A percentile compares a stretch with the other conserved stretches of the same genome.
Conservation (phyloP, 768 basidiomycete species). For the Albatrellus ellisii region DNA sequence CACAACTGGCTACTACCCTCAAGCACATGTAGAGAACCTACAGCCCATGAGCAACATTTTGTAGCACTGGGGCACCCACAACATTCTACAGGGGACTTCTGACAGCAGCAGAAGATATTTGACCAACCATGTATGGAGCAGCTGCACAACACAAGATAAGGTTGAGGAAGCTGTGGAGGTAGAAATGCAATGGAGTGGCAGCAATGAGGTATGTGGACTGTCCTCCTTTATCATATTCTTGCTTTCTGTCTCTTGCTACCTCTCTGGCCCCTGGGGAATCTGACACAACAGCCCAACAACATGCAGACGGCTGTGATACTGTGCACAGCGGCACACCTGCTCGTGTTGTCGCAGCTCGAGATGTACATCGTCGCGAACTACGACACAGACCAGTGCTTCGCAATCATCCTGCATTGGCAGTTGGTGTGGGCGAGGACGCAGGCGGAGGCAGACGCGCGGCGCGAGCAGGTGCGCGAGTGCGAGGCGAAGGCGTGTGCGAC, state of each 20-base stretch:
- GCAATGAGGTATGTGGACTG: constrained; percentile 41
- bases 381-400: constrained; percentile 63
- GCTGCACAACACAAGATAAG: constrained; percentile 44
- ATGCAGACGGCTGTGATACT: constrained; percentile 52
- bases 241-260: no score
- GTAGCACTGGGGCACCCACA: no score
- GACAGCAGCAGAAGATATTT: constrained; percentile 49
- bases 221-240: background rate
- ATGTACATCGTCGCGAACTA: constrained; percentile 84
- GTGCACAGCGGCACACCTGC: constrained; percentile 58
- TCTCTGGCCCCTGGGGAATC: no score
- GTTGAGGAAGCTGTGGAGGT: constrained; percentile 17
- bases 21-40: no score
- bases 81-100: no score
- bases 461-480: constrained; percentile 16
- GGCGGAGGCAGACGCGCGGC: constrained; percentile 33
- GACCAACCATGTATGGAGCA: constrained; percentile 51
- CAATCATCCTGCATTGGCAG: constrained; percentile 68
- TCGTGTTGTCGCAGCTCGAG: constrained; percentile 65
- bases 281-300: constrained; percentile 57
- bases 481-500: constrained; percentile 12
- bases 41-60: no score
- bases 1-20: no score
- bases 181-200: constrained; percentile 53
- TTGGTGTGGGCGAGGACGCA: constrained; percentile 55